phyloP scores from a whole-genome alignment of 495 filamentous ascomycete genomes.

The Thozetella sp. region DNA sequence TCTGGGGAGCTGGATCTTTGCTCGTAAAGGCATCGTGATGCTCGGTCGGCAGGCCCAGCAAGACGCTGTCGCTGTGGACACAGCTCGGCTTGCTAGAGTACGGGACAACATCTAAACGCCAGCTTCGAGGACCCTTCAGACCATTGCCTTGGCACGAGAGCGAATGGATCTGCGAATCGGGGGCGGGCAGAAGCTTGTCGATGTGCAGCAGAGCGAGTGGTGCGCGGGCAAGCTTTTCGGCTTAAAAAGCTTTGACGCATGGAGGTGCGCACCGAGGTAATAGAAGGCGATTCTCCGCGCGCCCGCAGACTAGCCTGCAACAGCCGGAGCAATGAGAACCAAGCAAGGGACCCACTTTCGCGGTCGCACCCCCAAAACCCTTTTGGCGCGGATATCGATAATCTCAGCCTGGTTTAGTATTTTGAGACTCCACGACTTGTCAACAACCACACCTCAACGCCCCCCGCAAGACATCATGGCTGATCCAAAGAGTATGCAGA shows the following conservation, averaged over 20 bases:
- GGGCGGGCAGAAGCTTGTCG: not conserved
- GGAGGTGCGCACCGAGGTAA: too few relatives aligned
- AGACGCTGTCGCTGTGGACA: slow-evolving; percentile 33
- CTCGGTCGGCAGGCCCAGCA: slow-evolving; percentile 31
- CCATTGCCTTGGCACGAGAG: not conserved
- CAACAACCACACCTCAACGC: not conserved
- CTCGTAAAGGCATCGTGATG: slow-evolving; percentile 80
- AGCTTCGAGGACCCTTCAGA: not conserved
- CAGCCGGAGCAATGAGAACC: too few relatives aligned
- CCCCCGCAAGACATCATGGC: not conserved
- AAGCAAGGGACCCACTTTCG: not conserved
- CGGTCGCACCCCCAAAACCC: not conserved
- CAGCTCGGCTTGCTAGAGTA: slow-evolving; percentile 37
- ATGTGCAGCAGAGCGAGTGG: too few relatives aligned
- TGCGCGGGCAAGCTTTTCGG: too few relatives aligned
- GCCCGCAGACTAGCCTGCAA: too few relatives aligned
- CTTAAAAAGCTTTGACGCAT: too few relatives aligned
- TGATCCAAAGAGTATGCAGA: not conserved
- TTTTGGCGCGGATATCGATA: not conserved
- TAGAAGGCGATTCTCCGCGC: too few relatives aligned
- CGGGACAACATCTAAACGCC: slow-evolving; percentile 42
- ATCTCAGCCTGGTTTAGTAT: not conserved
- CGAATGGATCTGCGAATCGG: not conserved
- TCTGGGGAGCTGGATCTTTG: slow-evolving; percentile 71
- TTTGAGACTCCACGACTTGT: not conserved